Conservation (phyloP, 2,329 filamentous ascomycete species). For the Aspergillus pseudoglaucus region DNA sequence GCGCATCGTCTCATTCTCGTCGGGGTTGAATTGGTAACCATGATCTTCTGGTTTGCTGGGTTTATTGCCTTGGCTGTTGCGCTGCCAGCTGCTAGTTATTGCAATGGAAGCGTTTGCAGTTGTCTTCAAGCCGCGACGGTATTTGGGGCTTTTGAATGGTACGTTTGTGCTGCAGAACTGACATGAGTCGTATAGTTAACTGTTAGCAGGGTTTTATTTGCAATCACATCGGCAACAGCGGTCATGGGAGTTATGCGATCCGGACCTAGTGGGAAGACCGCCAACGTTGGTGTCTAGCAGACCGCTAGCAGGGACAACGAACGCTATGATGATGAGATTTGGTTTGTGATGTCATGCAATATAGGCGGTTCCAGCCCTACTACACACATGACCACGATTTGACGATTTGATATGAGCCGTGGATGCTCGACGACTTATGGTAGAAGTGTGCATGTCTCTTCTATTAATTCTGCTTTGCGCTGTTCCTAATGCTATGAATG, state of each 20-base stretch:
- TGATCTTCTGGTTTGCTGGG: constrained; percentile 85
- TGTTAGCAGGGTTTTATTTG: constrained; percentile 36
- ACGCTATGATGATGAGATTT: neutral
- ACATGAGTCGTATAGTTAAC: constrained; percentile 2
- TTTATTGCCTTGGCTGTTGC: constrained; percentile 69
- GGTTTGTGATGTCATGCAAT: neutral
- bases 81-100: constrained; percentile 51
- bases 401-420: neutral
- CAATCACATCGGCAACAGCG: constrained; percentile 45
- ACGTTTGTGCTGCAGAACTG: constrained; percentile 10
- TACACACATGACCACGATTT: neutral
- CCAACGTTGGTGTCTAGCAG: constrained; percentile 12
- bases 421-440: neutral
- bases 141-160: constrained; percentile 46
- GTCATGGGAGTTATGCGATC: constrained; percentile 42
- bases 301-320: neutral
- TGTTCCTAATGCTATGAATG: neutral
- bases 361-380: neutral
- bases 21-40: constrained; percentile 63
- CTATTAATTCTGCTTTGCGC: neutral
- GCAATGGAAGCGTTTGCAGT: constrained; percentile 52
- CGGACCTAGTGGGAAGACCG: constrained; percentile 21
- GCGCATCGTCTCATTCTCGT: constrained; percentile 62
- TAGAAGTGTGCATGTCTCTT: no score
- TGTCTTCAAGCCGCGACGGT: constrained; percentile 49